These are phyloP conservation scores for Nakataea oryzae DNA, from an alignment of 2,329 filamentous ascomycete genomes.

Conservation along the genomic window DNA sequence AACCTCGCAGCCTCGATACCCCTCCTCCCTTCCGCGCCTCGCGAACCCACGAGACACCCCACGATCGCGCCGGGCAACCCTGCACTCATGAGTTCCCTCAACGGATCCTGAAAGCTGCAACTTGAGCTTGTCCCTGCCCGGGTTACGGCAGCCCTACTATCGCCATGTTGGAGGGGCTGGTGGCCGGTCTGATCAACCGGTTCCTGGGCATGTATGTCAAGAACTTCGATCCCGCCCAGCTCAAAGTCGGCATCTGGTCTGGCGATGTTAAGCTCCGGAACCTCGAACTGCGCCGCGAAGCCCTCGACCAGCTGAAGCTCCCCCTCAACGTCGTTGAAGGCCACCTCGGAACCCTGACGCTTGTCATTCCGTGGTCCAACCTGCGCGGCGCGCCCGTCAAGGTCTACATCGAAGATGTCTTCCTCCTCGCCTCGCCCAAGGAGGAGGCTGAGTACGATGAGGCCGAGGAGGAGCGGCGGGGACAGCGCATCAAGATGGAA, in stretches of 20 bases:
- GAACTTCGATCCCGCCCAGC: slow-evolving; percentile 95
- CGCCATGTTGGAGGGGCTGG: slow-evolving; percentile 92
- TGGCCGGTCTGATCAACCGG: slow-evolving; percentile 94
- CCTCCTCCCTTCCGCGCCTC: neutral
- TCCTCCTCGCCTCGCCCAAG: slow-evolving; percentile 86
- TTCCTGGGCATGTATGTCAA: slow-evolving; percentile 99
- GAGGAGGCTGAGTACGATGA: slow-evolving; percentile 90
- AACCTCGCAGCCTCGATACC: neutral
- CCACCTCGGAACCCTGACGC: slow-evolving; percentile 81
- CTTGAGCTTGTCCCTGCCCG: slow-evolving; percentile 46
- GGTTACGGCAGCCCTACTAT: slow-evolving; percentile 54
- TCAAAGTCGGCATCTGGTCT: slow-evolving; percentile 98
- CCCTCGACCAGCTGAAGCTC: slow-evolving; percentile 91
- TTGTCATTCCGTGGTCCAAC: slow-evolving; percentile 97
- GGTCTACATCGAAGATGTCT: slow-evolving; percentile 94
- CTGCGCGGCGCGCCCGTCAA: slow-evolving; percentile 88
- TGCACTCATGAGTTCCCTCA: neutral
- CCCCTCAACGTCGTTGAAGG: slow-evolving; percentile 95
- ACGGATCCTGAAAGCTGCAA: neutral
- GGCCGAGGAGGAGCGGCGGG: slow-evolving; percentile 79
- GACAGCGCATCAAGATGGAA: slow-evolving; percentile 94
- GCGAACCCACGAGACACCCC: neutral
- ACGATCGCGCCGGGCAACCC: neutral
- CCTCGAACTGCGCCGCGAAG: slow-evolving; percentile 86
- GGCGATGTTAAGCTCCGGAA: slow-evolving; percentile 93